These are phyloP conservation scores for Rhodotorula kratochvilovae DNA, from an alignment of 768 basidiomycete species.

Conservation along the genomic window DNA sequence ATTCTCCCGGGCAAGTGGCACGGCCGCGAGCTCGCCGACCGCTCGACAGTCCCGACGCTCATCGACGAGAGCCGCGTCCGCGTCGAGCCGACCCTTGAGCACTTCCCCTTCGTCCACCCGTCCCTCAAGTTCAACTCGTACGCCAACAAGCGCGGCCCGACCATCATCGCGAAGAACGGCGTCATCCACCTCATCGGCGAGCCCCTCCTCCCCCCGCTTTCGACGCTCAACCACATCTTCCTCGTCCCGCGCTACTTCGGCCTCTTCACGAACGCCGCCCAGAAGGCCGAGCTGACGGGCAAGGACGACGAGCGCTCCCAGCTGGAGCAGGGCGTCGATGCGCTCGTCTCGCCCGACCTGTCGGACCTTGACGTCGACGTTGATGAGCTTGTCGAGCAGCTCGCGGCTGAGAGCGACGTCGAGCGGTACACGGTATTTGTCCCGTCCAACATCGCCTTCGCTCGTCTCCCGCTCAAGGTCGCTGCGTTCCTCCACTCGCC, in stretches of 20 bases:
- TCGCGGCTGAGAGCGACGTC: constrained; percentile 41
- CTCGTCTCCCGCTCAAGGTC: constrained; percentile 38
- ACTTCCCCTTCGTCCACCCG: constrained; percentile 26
- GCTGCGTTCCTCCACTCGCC: constrained; percentile 50
- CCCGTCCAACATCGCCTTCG: constrained; percentile 25
- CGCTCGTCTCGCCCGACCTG: background rate
- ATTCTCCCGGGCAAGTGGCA: constrained; percentile 43
- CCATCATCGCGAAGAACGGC: constrained; percentile 50
- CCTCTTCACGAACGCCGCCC: constrained; percentile 48
- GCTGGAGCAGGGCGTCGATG: background rate
- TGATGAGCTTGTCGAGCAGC: constrained; percentile 19
- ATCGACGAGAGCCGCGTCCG: constrained; percentile 3
- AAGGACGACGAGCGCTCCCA: constrained; percentile 26
- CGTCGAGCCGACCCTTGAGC: constrained; percentile 10
- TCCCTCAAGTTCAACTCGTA: constrained; percentile 49
- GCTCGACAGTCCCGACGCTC: constrained; percentile 45
- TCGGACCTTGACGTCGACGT: constrained; percentile 6
- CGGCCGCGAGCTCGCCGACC: constrained; percentile 45
- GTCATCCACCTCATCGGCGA: constrained; percentile 46
- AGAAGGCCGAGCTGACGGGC: constrained; percentile 43
- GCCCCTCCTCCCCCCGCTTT: constrained; percentile 48
- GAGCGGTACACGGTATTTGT: constrained; percentile 33
- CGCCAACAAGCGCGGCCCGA: constrained; percentile 42
- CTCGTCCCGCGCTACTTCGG: constrained; percentile 48
- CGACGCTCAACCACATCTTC: constrained; percentile 47